Conservation (phyloP, 441 rosid genomes). For the Monsonia emarginata region DNA sequence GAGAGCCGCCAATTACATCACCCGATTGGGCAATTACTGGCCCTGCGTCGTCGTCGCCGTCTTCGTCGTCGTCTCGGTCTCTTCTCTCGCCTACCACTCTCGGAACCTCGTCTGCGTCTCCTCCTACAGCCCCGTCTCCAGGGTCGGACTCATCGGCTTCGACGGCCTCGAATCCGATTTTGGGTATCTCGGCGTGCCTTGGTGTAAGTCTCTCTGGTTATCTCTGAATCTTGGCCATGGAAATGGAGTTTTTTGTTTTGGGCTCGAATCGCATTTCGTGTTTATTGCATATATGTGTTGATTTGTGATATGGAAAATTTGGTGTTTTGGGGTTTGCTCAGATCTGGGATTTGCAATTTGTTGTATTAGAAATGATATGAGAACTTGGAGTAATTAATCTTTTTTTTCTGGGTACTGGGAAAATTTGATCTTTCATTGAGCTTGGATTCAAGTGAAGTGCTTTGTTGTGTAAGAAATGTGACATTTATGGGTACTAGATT, state of each 20-base stretch:
- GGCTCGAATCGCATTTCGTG: neutral
- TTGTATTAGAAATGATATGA: neutral
- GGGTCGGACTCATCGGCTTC: slow-evolving; percentile 58
- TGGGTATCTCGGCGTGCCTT: slow-evolving; percentile 88
- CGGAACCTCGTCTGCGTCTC: slow-evolving; percentile 65
- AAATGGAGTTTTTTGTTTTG: slow-evolving; percentile 4
- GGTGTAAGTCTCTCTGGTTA: slow-evolving; percentile 57
- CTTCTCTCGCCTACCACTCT: slow-evolving; percentile 43
- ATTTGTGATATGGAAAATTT: neutral
- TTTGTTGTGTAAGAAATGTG: neutral
- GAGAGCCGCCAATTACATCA: slow-evolving; percentile 4
- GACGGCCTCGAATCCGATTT: slow-evolving; percentile 83
- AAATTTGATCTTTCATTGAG: neutral
- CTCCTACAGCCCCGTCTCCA: slow-evolving; percentile 51
- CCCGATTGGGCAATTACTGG: slow-evolving; percentile 21
- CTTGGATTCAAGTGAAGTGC: neutral
- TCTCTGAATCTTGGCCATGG: neutral
- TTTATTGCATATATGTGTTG: neutral
- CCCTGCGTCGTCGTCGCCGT: slow-evolving; percentile 50
- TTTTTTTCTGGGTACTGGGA: neutral
- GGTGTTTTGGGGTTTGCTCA: slow-evolving; percentile 4
- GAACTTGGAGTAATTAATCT: neutral
- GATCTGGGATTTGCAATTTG: neutral
- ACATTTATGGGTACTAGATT: neutral
- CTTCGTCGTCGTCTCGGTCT: slow-evolving; percentile 23